Base-by-base conservation (phyloP, 768 basidiomycete species). In the Xerocomus spinulosus region DNA sequence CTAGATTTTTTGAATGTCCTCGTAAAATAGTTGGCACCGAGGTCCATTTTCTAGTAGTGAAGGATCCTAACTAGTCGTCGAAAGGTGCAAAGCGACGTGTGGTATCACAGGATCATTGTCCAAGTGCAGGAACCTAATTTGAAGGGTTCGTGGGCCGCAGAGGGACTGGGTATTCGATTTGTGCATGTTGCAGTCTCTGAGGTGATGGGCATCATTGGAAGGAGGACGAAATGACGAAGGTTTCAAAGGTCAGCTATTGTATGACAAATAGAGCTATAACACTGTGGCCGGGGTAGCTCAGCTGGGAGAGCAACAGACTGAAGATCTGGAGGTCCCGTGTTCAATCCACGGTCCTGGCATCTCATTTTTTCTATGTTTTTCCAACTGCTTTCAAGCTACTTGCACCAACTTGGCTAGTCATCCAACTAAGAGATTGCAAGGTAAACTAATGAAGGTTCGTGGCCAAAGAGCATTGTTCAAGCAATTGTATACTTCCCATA, bases 401-500 rank as follows among this genome's bases (percentile, higher is more conserved):
- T n/a, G n/a, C n/a, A n/a, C n/a, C n/a, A n/a, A n/a, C n/a, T n/a
- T n/a, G n/a, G n/a, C n/a, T n/a, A n/a, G n/a, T n/a, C n/a, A n/a
- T n/a, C n/a, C n/a, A n/a, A n/a, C n/a, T n/a, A n/a, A n/a, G n/a
- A n/a, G n/a, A n/a, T 4, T 17, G 25, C 9, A 26, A 4, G 14
- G 39, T 2, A 24, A 2, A 34, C 32, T n/a, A n/a, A n/a, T n/a
- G n/a, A n/a, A n/a, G n/a, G n/a, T n/a, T n/a, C n/a, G n/a, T n/a
- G n/a, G n/a, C n/a, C n/a, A n/a, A n/a, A n/a, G n/a, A n/a, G n/a
- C n/a, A 46, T 18, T 15, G n/a, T 25, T 60, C 44, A 77, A 9
- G 78, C 74, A 52, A 92, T 88, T 20, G 90, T 92, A 59, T 97
- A 97, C 55, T 89, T 85, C 28, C 93, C 92, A 51, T 96, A 96